phyloP scores from a whole-genome alignment of 257 asterid species.

The Solanum etuberosum region DNA sequence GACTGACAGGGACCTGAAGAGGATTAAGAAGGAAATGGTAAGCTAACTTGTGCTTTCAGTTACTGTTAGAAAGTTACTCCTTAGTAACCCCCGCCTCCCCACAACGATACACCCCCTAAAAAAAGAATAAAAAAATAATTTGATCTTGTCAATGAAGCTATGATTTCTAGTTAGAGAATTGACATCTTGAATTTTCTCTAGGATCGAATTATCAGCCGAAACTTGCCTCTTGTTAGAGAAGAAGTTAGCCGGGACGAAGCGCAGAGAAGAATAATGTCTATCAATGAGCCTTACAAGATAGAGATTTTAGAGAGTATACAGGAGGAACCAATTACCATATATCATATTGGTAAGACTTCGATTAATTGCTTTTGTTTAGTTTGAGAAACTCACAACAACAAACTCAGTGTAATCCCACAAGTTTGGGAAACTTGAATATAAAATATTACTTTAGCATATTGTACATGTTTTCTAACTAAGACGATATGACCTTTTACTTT shows the following conservation, averaged over 20 bases:
- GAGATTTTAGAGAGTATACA: conserved; percentile 78
- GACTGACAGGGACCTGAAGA: conserved; percentile 85
- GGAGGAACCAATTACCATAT: conserved; percentile 85
- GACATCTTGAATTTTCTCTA: conserved; percentile 41
- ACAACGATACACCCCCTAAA: neutral
- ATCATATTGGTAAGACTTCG: conserved; percentile 61
- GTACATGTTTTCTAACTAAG: neutral
- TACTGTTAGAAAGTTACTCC: neutral
- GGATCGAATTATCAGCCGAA: conserved; percentile 81
- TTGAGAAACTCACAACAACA: neutral
- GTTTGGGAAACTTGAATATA: neutral
- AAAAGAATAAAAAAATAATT: neutral
- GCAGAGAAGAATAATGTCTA: conserved; percentile 53
- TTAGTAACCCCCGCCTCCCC: neutral
- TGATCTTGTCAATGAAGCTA: neutral
- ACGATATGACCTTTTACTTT: neutral
- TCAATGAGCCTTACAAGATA: conserved; percentile 85
- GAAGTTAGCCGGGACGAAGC: conserved; percentile 90
- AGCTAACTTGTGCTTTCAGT: conserved; percentile 1
- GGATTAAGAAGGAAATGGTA: conserved; percentile 95
- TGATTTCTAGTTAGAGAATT: conserved; percentile 19
- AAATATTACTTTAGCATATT: neutral
- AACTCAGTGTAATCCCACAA: neutral
- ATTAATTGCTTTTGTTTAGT: neutral
- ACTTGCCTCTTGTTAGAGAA: conserved; percentile 81